phyloP scores from a whole-genome alignment of 805 yeast species.

The Lipomyces chichibuensis region DNA sequence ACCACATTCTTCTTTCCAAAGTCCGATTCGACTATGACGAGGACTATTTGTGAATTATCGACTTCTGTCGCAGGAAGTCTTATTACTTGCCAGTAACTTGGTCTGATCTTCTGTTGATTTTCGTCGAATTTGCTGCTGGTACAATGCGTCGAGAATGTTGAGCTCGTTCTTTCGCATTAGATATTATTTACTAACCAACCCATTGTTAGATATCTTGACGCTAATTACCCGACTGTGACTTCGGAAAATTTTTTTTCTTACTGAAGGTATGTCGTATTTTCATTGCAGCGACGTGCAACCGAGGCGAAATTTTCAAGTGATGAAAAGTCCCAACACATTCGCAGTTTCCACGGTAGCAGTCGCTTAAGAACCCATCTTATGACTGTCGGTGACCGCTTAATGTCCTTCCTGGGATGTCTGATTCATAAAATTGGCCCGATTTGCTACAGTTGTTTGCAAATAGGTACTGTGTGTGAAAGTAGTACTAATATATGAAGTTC shows the following conservation, averaged over 20 bases:
- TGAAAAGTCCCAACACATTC: constrained; percentile 36
- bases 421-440: constrained; percentile 7
- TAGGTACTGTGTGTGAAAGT: neutral
- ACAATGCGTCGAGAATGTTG: neutral
- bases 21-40: constrained; percentile 39
- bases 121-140: neutral
- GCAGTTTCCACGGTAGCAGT: constrained; percentile 38
- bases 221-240: neutral
- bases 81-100: constrained; percentile 37
- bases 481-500: neutral
- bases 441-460: neutral
- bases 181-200: neutral
- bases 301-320: constrained; percentile 15
- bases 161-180: neutral
- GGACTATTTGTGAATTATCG: constrained; percentile 26
- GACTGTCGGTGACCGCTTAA: constrained; percentile 36
- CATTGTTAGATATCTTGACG: neutral
- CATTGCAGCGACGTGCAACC: neutral
- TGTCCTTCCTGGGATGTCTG: constrained; percentile 39
- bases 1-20: constrained; percentile 31
- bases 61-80: constrained; percentile 35
- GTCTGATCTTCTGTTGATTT: constrained; percentile 29
- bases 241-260: neutral
- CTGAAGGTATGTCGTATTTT: neutral
- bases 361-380: constrained; percentile 37